A percentile compares a stretch with the other conserved stretches of the same genome.
Evolutionary conservation across 1,139 yeast species (phyloP).

Genomic region (Yamadazyma friedrichii): DNA sequence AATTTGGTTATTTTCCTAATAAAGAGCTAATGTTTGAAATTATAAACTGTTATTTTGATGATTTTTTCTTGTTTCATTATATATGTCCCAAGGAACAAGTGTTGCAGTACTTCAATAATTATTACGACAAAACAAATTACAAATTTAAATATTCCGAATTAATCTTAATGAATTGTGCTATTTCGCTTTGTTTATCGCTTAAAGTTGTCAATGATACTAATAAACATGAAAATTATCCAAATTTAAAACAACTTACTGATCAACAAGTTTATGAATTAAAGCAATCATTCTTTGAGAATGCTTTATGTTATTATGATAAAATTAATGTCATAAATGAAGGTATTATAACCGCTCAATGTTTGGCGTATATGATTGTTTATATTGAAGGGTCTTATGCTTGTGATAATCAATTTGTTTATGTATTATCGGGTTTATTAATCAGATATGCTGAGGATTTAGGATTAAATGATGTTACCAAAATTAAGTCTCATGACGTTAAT

Average conservation of each 20-base stretch:
- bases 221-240: conserved; percentile 6
- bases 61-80: conserved; percentile 14
- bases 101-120: conserved; percentile 21
- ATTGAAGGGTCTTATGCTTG: conserved; percentile 41
- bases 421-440: conserved; percentile 48
- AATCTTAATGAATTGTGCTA: conserved; percentile 26
- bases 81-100: conserved; percentile 17
- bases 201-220: conserved; percentile 16
- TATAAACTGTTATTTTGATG: conserved; percentile 23
- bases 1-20: conserved; percentile 31
- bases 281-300: conserved; percentile 27
- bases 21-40: conserved; percentile 25
- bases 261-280: conserved; percentile 20
- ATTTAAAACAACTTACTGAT: conserved; percentile 9
- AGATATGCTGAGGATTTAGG: conserved; percentile 66
- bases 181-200: conserved; percentile 28
- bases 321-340: conserved; percentile 51
- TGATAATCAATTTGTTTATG: conserved; percentile 40
- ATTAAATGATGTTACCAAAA: conserved; percentile 51
- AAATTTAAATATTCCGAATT: conserved; percentile 28
- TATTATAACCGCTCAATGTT: conserved; percentile 46
- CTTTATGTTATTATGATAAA: conserved; percentile 49
- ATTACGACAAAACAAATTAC: conserved; percentile 16
- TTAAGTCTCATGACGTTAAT: conserved; percentile 33
- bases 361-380: conserved; percentile 43